Evolutionary conservation across 2,329 filamentous ascomycete species (phyloP).

Genomic region (Colletotrichum simmondsii): DNA sequence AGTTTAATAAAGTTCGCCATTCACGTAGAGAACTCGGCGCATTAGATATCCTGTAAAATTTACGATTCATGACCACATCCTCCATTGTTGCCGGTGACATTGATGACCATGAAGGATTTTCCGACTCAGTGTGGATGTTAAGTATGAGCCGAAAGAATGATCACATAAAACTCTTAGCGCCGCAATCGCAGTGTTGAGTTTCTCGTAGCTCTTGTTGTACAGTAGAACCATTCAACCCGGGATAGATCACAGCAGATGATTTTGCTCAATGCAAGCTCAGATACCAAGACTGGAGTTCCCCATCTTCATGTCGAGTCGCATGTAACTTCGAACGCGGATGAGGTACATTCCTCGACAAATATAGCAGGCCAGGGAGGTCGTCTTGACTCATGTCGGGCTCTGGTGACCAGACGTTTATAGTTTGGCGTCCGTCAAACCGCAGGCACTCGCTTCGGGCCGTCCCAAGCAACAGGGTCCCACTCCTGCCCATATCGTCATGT

Average conservation of each 20-base stretch:
- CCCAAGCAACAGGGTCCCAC: neutral
- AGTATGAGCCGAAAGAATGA: neutral
- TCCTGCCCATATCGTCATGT: neutral
- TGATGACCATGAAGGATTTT: neutral
- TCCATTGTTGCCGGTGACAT: neutral
- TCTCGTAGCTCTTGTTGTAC: no score
- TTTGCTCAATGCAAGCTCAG: no score
- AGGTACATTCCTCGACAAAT: neutral
- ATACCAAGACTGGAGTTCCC: no score
- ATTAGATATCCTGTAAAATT: neutral
- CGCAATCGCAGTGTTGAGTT: no score
- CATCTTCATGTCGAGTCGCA: no score
- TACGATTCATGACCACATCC: slow-evolving; percentile 4
- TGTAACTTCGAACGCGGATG: neutral
- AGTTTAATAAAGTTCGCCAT: neutral
- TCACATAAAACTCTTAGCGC: neutral
- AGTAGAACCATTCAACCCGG: no score
- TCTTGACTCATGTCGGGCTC: neutral
- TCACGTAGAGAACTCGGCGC: neutral
- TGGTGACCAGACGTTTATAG: neutral
- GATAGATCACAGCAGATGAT: no score
- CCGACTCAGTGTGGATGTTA: neutral
- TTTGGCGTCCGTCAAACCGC: neutral
- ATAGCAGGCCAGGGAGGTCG: neutral
- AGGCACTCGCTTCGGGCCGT: neutral